Conservation (phyloP, 768 basidiomycete genomes). For the Aureoboletus auriporus region DNA sequence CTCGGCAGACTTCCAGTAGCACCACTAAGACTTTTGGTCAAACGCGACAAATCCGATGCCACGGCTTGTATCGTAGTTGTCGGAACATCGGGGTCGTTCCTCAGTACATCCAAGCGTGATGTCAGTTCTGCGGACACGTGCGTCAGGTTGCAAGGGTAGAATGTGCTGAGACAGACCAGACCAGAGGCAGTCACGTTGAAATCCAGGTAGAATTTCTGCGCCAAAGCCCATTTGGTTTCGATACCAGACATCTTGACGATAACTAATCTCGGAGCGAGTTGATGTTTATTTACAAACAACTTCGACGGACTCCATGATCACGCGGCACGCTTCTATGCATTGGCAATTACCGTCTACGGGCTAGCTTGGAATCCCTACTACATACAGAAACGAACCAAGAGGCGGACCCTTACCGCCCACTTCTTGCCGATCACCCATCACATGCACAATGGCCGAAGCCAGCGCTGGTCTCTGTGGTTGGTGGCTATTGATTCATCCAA, state of each 20-base stretch:
- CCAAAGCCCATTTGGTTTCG: slow-evolving; percentile 26
- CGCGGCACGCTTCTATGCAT: too few relatives aligned
- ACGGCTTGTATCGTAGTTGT: slow-evolving; percentile 41
- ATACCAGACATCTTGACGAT: slow-evolving; percentile 13
- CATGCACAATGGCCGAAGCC: slow-evolving; percentile 21
- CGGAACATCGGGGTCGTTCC: slow-evolving; percentile 23
- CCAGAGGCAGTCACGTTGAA: slow-evolving; percentile 26
- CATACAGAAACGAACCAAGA: too few relatives aligned
- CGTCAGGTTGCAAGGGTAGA: slow-evolving; percentile 11
- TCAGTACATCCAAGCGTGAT: slow-evolving; percentile 41
- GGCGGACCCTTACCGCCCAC: neutral
- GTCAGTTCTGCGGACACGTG: slow-evolving; percentile 41
- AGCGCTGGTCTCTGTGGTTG: slow-evolving; percentile 17
- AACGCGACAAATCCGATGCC: slow-evolving; percentile 48
- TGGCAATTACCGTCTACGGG: too few relatives aligned
- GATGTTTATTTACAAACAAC: too few relatives aligned
- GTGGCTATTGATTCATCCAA: slow-evolving; percentile 1
- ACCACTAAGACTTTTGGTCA: slow-evolving; percentile 60
- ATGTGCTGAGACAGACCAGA: slow-evolving; percentile 5
- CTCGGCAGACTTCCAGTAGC: slow-evolving; percentile 62
- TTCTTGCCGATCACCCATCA: neutral
- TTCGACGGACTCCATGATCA: too few relatives aligned
- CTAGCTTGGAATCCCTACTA: too few relatives aligned
- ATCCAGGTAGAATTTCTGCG: slow-evolving; percentile 25
- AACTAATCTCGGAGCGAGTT: too few relatives aligned